Percentiles rank a stretch among this genome's conserved stretches.
Conservation (phyloP, 805 yeast genomes). For the Candida sanyiensis region DNA sequence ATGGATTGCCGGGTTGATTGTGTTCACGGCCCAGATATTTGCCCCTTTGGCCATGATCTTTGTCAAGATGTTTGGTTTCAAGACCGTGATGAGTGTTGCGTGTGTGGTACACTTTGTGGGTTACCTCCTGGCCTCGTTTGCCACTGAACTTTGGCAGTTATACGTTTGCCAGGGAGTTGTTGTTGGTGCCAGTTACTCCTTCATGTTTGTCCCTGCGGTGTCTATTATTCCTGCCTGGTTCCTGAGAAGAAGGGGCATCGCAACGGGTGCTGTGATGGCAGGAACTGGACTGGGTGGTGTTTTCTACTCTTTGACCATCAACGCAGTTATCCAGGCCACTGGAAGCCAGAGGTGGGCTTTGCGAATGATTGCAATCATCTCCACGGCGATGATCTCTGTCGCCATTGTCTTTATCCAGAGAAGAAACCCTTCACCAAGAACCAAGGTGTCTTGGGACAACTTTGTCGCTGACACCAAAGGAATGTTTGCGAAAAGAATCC, state of each 20-base stretch:
- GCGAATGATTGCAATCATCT: conserved; percentile 39
- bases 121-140: conserved; percentile 53
- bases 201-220: conserved; percentile 53
- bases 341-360: conserved; percentile 45
- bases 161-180: conserved; percentile 64
- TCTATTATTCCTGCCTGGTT: conserved; percentile 69
- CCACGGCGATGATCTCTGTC: conserved; percentile 31
- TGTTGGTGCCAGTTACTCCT: conserved; percentile 46
- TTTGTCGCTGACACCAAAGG: conserved; percentile 20
- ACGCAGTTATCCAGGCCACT: conserved; percentile 36
- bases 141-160: conserved; percentile 58
- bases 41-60: conserved; percentile 51
- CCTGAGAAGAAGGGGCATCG: conserved; percentile 50
- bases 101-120: conserved; percentile 46
- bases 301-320: conserved; percentile 36
- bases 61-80: conserved; percentile 46
- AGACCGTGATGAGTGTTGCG: conserved; percentile 44
- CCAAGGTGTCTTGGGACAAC: conserved; percentile 7
- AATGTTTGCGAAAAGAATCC: conserved; percentile 31
- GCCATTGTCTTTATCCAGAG: conserved; percentile 35
- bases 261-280: conserved; percentile 41
- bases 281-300: conserved; percentile 55
- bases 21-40: conserved; percentile 47
- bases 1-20: conserved; percentile 60
- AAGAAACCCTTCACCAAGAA: conserved; percentile 23